Base-by-base conservation (phyloP, 2,329 filamentous ascomycete species). In the Alternaria alternata region DNA sequence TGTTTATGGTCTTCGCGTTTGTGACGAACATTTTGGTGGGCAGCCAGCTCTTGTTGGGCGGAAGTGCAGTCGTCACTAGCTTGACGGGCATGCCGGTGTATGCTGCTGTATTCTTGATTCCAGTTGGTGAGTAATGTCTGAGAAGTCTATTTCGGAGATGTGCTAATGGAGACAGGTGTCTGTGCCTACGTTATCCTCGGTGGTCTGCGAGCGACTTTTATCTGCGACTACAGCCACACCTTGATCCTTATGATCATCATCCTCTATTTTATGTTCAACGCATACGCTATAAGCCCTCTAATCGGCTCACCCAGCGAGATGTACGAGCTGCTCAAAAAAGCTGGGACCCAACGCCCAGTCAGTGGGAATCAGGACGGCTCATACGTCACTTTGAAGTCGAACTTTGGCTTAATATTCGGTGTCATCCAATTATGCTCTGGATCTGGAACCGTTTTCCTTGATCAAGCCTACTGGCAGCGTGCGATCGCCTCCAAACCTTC, bases 401-500 rank as follows among this genome's bases (percentile, higher is more conserved):
- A 80, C 51, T 75, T 79, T 36, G 80, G 78, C 0, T 68, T 82
- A n/a, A 74, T 82, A 20, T 83, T 83, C 52, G 80, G 78, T 12
- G 75, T 81, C 26, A 80, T 81, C 36, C 79, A 81, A 42, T 70
- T 81, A 9, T 78, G 77, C 66, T 78, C 75, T 34, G 69, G 71
- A n/a, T 75, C 67, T 16, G 73, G 75, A 2, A 74, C 73, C 0
- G 79, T 81, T 1, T 82, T 81, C 54, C 69, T 81, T 0, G 80
- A 83, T 52, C 78, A 81, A 64, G 81, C 79, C 3, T 83, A 82
- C 65, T 83, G 79, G 80, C 81, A 83, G 62, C 73, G 80, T 51
- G 82, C 81, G 9, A 75, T 75, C 32, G 72, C 73, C 6, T 73
- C 73, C 3, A 67, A 71, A 26, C 71, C 72, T 1, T 69, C 71